These are phyloP conservation scores for Hirsutella thompsonii DNA, from an alignment of 2,329 filamentous ascomycete species.

Conservation along the genomic window DNA sequence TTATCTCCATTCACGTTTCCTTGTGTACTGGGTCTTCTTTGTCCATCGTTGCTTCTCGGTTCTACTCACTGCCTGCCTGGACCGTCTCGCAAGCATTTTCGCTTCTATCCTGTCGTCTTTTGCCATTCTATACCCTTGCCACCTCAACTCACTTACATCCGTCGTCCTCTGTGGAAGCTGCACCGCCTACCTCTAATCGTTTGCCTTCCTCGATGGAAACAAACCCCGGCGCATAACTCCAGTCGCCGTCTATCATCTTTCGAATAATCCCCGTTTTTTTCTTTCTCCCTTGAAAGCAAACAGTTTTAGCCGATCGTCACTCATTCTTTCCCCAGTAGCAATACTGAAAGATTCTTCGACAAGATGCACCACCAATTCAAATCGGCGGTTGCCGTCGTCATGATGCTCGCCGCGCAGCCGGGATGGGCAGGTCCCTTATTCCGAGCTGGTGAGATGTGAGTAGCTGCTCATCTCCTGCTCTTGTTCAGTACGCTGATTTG, in stretches of 20 bases:
- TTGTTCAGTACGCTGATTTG: neutral
- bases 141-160: too few relatives aligned
- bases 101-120: neutral
- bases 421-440: conserved; percentile 22
- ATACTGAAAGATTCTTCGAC: neutral
- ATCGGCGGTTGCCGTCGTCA: conserved; percentile 11
- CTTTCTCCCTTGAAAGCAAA: too few relatives aligned
- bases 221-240: too few relatives aligned
- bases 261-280: too few relatives aligned
- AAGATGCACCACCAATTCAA: conserved; percentile 11
- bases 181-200: too few relatives aligned
- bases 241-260: too few relatives aligned
- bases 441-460: conserved; percentile 18
- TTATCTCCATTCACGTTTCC: neutral
- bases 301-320: too few relatives aligned
- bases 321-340: too few relatives aligned
- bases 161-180: too few relatives aligned
- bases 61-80: neutral
- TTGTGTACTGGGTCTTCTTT: neutral
- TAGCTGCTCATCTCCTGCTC: conserved; percentile 2
- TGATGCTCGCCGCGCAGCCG: conserved; percentile 15
- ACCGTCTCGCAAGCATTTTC: too few relatives aligned
- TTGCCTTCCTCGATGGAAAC: too few relatives aligned
- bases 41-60: neutral
- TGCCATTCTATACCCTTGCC: neutral